Percentiles rank a stretch among this genome's conserved stretches.
phyloP scores from a whole-genome alignment of 164 flowering plant genomes.

The Umbilicus rupestris region DNA sequence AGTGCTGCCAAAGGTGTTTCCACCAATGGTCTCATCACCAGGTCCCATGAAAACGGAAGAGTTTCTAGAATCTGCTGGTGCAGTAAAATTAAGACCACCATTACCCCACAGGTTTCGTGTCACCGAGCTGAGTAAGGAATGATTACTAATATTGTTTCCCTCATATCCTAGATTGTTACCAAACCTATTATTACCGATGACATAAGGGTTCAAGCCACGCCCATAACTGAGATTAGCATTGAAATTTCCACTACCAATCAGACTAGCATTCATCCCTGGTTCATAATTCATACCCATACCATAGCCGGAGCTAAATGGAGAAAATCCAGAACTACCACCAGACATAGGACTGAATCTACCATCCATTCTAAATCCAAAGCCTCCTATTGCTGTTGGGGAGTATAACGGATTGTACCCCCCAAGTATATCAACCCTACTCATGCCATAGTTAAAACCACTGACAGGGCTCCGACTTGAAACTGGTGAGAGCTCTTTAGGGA shows the following conservation, averaged over 20 bases:
- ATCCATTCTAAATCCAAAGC: constrained; percentile 37
- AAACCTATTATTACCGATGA: constrained; percentile 34
- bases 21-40: constrained; percentile 41
- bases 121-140: constrained; percentile 50
- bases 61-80: constrained; percentile 27
- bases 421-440: constrained; percentile 33
- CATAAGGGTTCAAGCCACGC: constrained; percentile 38
- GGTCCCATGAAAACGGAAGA: constrained; percentile 45
- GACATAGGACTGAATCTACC: constrained; percentile 37
- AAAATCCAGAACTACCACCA: constrained; percentile 34
- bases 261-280: constrained; percentile 24
- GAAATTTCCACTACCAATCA: constrained; percentile 25
- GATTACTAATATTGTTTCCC: constrained; percentile 48
- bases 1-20: constrained; percentile 28
- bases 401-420: constrained; percentile 35
- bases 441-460: constrained; percentile 37
- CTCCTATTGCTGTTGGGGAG: constrained; percentile 22
- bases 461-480: constrained; percentile 38
- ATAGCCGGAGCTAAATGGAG: constrained; percentile 36
- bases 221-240: constrained; percentile 30
- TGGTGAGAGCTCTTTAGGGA: constrained; percentile 50
- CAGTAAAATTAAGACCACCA: constrained; percentile 47
- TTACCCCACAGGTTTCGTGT: constrained; percentile 67
- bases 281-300: constrained; percentile 41
- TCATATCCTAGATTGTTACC: constrained; percentile 47